These are phyloP conservation scores for Kodamaea fukazawae DNA, from an alignment of 805 yeast genomes.

Conservation along the genomic window DNA sequence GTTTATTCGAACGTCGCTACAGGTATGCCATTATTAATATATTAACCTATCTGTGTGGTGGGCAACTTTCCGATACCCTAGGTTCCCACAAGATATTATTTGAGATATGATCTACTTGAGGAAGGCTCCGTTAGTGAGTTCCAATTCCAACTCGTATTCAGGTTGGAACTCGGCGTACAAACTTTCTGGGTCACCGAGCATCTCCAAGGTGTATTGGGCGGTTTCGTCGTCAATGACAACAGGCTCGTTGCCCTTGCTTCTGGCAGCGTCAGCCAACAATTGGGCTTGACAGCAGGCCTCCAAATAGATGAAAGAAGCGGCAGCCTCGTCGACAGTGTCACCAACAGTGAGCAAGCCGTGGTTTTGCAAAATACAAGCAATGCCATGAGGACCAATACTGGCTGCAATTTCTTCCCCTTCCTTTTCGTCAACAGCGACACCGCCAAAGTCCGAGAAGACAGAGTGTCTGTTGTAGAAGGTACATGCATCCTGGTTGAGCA, in stretches of 20 bases:
- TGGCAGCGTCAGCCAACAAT: constrained; percentile 57
- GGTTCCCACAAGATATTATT: too few relatives aligned
- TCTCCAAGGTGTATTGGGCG: constrained; percentile 63
- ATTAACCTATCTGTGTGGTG: too few relatives aligned
- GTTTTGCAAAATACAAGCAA: constrained; percentile 61
- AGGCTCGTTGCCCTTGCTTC: constrained; percentile 37
- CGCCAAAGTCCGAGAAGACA: constrained; percentile 71
- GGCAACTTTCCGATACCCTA: too few relatives aligned
- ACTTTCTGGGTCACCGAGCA: constrained; percentile 63
- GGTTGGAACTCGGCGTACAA: constrained; percentile 73
- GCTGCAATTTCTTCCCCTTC: constrained; percentile 63
- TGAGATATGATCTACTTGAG: too few relatives aligned
- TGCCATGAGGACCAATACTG: constrained; percentile 54
- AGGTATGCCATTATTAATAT: too few relatives aligned
- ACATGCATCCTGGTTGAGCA: constrained; percentile 79
- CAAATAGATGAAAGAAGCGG: constrained; percentile 59
- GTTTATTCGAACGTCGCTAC: too few relatives aligned
- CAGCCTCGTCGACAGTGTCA: constrained; percentile 70
- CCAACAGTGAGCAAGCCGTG: constrained; percentile 76
- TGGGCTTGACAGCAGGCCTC: constrained; percentile 68
- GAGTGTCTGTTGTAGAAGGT: constrained; percentile 62
- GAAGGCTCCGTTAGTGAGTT: constrained; percentile 20
- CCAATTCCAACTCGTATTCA: constrained; percentile 48
- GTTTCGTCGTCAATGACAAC: constrained; percentile 35
- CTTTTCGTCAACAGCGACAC: constrained; percentile 65